phyloP scores from a whole-genome alignment of 2,329 filamentous ascomycete species.

The Penicillium sp. region DNA sequence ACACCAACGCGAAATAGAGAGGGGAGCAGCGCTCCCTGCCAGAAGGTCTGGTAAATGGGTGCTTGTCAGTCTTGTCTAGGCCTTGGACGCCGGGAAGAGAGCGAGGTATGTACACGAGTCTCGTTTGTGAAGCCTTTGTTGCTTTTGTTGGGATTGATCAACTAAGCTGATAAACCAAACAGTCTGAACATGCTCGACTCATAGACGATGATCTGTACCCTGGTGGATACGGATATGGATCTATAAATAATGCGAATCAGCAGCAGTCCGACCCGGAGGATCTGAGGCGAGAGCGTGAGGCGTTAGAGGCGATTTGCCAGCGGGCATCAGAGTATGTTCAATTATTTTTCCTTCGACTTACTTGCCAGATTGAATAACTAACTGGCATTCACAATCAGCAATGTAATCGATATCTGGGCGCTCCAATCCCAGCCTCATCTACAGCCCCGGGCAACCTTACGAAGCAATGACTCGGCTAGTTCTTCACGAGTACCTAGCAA shows the following conservation, averaged over 20 bases:
- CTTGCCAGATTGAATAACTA: neutral
- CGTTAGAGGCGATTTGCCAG: constrained; percentile 45
- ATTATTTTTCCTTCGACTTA: neutral
- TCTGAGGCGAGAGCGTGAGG: constrained; percentile 42
- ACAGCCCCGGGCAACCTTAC: constrained; percentile 35
- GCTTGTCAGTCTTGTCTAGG: constrained; percentile 43
- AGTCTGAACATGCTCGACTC: constrained; percentile 42
- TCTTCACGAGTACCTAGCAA: constrained; percentile 21
- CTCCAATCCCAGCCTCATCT: constrained; percentile 40
- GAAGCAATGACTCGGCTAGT: constrained; percentile 25
- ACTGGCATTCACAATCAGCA: constrained; percentile 22
- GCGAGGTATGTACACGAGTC: constrained; percentile 27
- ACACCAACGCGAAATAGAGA: neutral
- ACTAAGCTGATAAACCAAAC: constrained; percentile 15
- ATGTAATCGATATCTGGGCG: constrained; percentile 44
- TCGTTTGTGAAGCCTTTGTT: neutral
- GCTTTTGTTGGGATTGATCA: neutral
- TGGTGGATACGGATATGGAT: constrained; percentile 40
- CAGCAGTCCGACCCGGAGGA: constrained; percentile 39
- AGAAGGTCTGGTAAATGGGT: constrained; percentile 33
- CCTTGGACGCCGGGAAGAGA: constrained; percentile 32
- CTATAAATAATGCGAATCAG: constrained; percentile 34
- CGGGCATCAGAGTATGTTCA: constrained; percentile 41
- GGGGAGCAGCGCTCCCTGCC: neutral
- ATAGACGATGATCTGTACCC: constrained; percentile 45